Percentiles rank a stretch among this genome's conserved stretches.
These are phyloP conservation scores for Sphagnum fallax DNA, from an alignment of 228 moss, liverwort and hornwort species.

Conservation along the genomic window DNA sequence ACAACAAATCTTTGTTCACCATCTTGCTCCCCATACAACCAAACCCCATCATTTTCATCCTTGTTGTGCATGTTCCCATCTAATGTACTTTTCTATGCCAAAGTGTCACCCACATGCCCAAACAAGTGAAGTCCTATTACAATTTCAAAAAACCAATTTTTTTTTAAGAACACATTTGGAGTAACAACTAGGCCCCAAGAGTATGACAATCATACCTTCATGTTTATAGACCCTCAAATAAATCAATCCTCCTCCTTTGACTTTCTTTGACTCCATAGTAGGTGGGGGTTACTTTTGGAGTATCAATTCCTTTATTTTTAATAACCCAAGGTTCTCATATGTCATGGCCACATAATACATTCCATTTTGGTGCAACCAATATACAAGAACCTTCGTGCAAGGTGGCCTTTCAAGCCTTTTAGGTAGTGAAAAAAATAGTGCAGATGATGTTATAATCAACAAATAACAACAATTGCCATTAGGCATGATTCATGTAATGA, in stretches of 20 bases:
- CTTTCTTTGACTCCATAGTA: constrained; percentile 20
- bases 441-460: no score
- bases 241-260: constrained; percentile 34
- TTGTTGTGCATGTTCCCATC: no score
- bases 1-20: no score
- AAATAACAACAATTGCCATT: constrained; percentile 9
- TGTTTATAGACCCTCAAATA: constrained; percentile 25
- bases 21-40: no score
- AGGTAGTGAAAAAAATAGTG: no score
- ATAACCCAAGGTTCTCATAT: constrained; percentile 33
- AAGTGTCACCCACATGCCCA: no score
- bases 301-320: constrained; percentile 30
- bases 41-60: no score
- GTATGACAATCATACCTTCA: not conserved
- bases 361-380: not conserved
- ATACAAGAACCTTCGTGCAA: constrained; percentile 26
- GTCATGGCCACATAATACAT: constrained; percentile 36
- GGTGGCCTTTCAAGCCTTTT: constrained; percentile 17
- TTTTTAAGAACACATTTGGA: no score
- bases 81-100: no score
- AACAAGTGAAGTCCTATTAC: no score
- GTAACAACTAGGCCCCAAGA: no score
- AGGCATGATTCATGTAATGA: constrained; percentile 71
- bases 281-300: constrained; percentile 32
- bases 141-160: no score